Base-by-base conservation (phyloP, 75 land plant species). In the Ceratopteris richardii region DNA sequence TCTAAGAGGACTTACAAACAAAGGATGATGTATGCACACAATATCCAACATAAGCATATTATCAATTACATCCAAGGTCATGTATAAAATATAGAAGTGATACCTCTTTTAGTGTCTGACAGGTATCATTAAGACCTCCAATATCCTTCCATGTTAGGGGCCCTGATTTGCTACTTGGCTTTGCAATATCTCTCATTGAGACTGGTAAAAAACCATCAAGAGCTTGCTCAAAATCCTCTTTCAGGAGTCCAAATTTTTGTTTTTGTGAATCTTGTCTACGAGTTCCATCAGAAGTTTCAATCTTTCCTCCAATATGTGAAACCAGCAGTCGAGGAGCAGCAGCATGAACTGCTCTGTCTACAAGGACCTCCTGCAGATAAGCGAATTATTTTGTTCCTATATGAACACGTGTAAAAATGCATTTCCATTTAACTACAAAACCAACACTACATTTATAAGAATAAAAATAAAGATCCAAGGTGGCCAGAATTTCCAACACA, bases 111-210 rank as follows among this genome's bases (percentile, higher is more conserved):
- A 94, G 77, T 64, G 81, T 65, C 63, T 68, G 79, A 16, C 74
- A 74, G n/a, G 82, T 76, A 21, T 83, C 85, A 68, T 16, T 50
- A 56, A 94, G 80, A 31, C 98, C 98, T 68, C 98, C 98, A 66
- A 94, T 83, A 72, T 94, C 91, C 22, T 89, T 88, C 98, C 98
- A 94, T 2, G 96, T 96, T 60, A 74, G 41, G 17, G 74, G 79
- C 51, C 79, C 80, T 69, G 63, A 81, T 51, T 80, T 76, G 42
- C 53, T 28, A 70, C 83, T 62, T 31, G 79, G 48, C 71, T 89
- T 93, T 29, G 71, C 77, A 51, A 94, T 72, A 28, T 82, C 96
- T 41, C 82, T 83, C 87, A 89, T 89, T 23, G 98, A 77, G 37
- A 80, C 80, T 46, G 98, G 98, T 29, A 77, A 69, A 60, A 94